A percentile compares a stretch with the other conserved stretches of the same genome.
Conservation (phyloP, 768 basidiomycete genomes). For the Mycena floridula region DNA sequence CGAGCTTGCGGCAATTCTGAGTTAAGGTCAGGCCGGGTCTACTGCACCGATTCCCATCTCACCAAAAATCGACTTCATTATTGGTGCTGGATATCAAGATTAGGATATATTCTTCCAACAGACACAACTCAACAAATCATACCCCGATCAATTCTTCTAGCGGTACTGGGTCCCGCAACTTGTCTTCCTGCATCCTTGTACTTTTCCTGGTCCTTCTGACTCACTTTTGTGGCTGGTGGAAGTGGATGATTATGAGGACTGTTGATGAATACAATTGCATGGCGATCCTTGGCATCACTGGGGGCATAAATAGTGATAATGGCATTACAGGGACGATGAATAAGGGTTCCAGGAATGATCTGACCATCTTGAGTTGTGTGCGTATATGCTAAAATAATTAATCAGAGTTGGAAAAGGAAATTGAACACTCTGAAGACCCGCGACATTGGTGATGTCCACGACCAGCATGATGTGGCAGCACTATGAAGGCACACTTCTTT, state of each 20-base stretch:
- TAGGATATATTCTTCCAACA: not conserved
- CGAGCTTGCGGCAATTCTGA: not conserved
- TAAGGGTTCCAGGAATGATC: constrained; percentile 7
- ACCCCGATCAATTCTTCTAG: constrained; percentile 9
- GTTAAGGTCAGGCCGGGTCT: not conserved
- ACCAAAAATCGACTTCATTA: not conserved
- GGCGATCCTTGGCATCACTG: constrained; percentile 6
- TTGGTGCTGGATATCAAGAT: not conserved
- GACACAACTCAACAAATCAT: constrained; percentile 1
- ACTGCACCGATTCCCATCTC: not conserved
- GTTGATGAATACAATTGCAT: constrained; percentile 7
- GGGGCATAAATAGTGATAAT: constrained; percentile 9
- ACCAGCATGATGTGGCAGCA: constrained; percentile 1
- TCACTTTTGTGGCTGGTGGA: constrained; percentile 5
- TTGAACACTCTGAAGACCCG: not conserved
- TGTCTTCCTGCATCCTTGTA: constrained; percentile 1
- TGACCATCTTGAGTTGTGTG: constrained; percentile 5
- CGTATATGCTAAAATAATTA: constrained; percentile 7
- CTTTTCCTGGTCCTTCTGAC: constrained; percentile 5
- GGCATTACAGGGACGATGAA: constrained; percentile 6
- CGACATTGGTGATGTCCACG: constrained; percentile 5
- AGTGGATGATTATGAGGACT: constrained; percentile 11
- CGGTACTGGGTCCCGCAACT: constrained; percentile 5
- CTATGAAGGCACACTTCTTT: constrained; percentile 1
- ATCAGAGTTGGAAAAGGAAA: not conserved